phyloP scores from a whole-genome alignment of 2,329 filamentous ascomycete species.

The Arthrobotrys megalospora region DNA sequence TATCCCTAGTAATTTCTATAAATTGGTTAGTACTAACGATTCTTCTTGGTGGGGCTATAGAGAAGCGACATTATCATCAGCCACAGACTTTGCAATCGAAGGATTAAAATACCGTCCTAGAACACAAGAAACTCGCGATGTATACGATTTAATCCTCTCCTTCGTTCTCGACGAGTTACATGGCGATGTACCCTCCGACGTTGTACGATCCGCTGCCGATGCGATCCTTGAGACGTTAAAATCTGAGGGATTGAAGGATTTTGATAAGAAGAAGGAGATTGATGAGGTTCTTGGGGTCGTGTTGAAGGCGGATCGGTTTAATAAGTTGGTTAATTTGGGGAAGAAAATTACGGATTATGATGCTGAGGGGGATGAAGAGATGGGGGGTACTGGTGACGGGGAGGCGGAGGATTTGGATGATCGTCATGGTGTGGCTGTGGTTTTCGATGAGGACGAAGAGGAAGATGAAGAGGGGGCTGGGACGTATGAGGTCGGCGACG shows the following conservation, averaged over 20 bases:
- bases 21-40: conserved; percentile 30
- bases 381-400: conserved; percentile 76
- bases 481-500: conserved; percentile 86
- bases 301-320: conserved; percentile 91
- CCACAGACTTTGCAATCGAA: conserved; percentile 88
- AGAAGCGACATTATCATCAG: conserved; percentile 70
- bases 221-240: conserved; percentile 92
- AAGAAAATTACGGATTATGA: conserved; percentile 99
- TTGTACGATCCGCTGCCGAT: conserved; percentile 93
- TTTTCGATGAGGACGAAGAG: conserved; percentile 88
- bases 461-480: conserved; percentile 86
- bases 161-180: conserved; percentile 84
- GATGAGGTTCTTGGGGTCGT: conserved; percentile 91
- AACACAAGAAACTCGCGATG: conserved; percentile 90
- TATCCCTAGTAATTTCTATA: neutral
- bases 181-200: conserved; percentile 91
- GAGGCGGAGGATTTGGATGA: conserved; percentile 70
- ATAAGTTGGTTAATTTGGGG: conserved; percentile 93
- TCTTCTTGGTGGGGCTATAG: conserved; percentile 28
- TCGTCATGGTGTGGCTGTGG: conserved; percentile 88
- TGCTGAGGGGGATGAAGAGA: conserved; percentile 89
- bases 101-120: conserved; percentile 92
- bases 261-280: conserved; percentile 97
- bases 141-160: conserved; percentile 93
- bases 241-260: conserved; percentile 94